Conservation (phyloP, 306 rosid genomes). For the Mimosa bimucronata region DNA sequence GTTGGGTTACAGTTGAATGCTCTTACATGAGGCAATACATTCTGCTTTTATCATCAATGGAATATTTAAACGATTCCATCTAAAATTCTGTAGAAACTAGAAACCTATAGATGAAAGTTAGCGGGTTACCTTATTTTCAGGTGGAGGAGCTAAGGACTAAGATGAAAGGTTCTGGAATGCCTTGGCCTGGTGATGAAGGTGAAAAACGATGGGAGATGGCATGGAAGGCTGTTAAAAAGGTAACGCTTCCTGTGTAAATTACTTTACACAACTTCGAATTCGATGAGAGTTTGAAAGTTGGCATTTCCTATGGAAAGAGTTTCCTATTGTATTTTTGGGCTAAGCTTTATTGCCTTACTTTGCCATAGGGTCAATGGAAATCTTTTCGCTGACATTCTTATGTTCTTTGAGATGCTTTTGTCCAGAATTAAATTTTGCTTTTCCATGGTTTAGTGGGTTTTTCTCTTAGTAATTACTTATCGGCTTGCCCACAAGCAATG, state of each 20-base stretch:
- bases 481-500: neutral
- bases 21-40: neutral
- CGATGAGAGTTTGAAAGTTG: slow-evolving; percentile 16
- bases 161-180: slow-evolving; percentile 96
- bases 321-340: slow-evolving; percentile 30
- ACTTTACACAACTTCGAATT: slow-evolving; percentile 21
- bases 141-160: slow-evolving; percentile 79
- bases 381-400: neutral
- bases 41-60: slow-evolving; percentile 12
- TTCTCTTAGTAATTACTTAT: slow-evolving; percentile 16
- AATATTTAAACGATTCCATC: neutral
- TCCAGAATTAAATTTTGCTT: neutral
- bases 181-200: slow-evolving; percentile 99
- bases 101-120: slow-evolving; percentile 33
- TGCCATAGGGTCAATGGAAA: neutral
- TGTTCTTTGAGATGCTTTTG: slow-evolving; percentile 1
- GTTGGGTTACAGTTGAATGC: slow-evolving; percentile 15
- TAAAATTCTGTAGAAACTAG: slow-evolving; percentile 30
- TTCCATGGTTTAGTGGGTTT: neutral
- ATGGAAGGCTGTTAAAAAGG: slow-evolving; percentile 94
- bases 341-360: neutral
- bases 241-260: slow-evolving; percentile 38
- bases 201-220: slow-evolving; percentile 90
- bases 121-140: slow-evolving; percentile 51
- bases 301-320: slow-evolving; percentile 3